Conservation (phyloP, 208 protist species). For the Trypanosoma cruzi region DNA sequence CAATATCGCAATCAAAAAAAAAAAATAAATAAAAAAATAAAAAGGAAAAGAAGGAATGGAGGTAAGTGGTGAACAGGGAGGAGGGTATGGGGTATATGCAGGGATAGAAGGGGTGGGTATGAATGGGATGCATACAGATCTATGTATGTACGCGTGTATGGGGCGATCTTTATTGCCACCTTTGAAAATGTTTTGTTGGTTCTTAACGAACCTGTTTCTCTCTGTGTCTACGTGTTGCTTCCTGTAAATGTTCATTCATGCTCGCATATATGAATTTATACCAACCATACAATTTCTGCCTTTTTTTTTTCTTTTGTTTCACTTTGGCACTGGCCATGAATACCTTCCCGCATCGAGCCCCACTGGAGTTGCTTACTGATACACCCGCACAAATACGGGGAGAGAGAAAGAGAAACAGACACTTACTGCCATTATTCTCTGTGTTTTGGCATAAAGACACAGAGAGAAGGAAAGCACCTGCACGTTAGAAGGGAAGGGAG, state of each 20-base stretch:
- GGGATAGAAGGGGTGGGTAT: too few species aligned
- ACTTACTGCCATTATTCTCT: not conserved
- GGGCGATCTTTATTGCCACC: too few species aligned
- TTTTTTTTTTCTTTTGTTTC: slow-evolving; percentile 12
- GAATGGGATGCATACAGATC: too few species aligned
- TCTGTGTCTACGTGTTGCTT: not conserved
- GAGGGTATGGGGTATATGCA: slow-evolving; percentile 10
- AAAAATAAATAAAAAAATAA: not conserved
- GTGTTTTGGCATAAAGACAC: not conserved
- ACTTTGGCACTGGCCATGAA: not conserved
- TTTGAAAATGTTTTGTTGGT: too few species aligned
- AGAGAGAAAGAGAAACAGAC: slow-evolving; percentile 10
- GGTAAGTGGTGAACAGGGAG: not conserved
- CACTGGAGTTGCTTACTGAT: not conserved
- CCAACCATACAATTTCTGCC: not conserved
- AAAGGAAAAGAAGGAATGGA: not conserved
- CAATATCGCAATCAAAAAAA: not conserved
- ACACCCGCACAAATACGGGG: not conserved
- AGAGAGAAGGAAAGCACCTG: not conserved
- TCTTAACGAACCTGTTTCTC: too few species aligned
- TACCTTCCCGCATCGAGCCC: not conserved
- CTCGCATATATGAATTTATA: slow-evolving; percentile 9
- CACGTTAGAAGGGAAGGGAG: not conserved
- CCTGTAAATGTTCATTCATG: not conserved
- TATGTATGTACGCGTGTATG: too few species aligned